Evolutionary conservation across 139 green algal genomes (phyloP), one percentile per base, ranked within the genome.

Genomic region (Trebouxia sp.): DNA sequence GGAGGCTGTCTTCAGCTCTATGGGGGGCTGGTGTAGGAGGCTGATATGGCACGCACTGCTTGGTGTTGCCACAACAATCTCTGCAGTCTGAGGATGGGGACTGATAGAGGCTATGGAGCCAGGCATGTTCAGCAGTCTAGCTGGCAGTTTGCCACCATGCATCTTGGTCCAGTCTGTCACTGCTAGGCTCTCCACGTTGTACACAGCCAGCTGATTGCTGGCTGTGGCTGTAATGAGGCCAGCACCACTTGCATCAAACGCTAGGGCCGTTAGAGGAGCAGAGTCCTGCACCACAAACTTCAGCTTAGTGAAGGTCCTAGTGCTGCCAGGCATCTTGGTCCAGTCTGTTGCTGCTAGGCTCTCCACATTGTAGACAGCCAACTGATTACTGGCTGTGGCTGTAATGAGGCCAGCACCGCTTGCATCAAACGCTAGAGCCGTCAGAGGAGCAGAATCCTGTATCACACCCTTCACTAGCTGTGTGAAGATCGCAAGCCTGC

Each of bases 161-260:
- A 83, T 62, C 39, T 53, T 35, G 9, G 76, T 83, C 88, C 87
- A 92, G 41, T 78, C 76, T 5, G 82, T 86, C 4, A 83, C 84
- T 67, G 62, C 51, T 26, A 84, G 50, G 7, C 26, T 83, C 1
- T 80, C 76, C 30, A 86, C 75, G 56, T 90, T 78, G 58, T 87
- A 92, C 6, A 89, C 66, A 4, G 62, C 72, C 24, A 94, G 45
- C 10, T 74, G 58, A 53, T 83, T 85, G 41, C 50, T 82, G 24
- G 83, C 84, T 1, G 79, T 87, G 3, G 74, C 89, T 4, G 92
- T 69, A 14, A 85, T 88, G 32, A 96, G 43, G 6, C 37, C 38
- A 47, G 84, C 76, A 42, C 89, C 80, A 76, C 90, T 87, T 4
- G 84, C 56, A 26, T 76, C 86, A 75, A 96, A 94, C 1, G 81